Evolutionary conservation across 129 eudicot genomes (phyloP).

Genomic region (Rutidosis leptorrhynchoides): DNA sequence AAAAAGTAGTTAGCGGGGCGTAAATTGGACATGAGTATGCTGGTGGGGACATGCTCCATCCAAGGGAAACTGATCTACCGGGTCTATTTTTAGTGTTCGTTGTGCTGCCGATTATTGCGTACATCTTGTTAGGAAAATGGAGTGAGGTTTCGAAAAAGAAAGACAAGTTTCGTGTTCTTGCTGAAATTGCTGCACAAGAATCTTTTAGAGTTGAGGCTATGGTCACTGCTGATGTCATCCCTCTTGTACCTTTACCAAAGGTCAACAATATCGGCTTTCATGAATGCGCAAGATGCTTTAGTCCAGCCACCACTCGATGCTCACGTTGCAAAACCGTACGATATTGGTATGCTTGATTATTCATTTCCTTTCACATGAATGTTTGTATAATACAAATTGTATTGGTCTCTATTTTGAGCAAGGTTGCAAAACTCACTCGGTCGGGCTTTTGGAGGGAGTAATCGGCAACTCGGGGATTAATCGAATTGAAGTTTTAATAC

Average conservation of each 20-base stretch:
- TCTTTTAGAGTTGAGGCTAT: conserved; percentile 46
- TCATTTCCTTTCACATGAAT: conserved; percentile 5
- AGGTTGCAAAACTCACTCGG: too few species aligned
- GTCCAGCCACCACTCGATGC: conserved; percentile 82
- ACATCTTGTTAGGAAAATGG: conserved; percentile 86
- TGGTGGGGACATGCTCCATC: conserved; percentile 83
- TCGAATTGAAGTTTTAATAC: too few species aligned
- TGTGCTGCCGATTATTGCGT: conserved; percentile 77
- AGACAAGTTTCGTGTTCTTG: conserved; percentile 53
- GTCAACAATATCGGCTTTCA: conserved; percentile 31
- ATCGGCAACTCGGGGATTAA: too few species aligned
- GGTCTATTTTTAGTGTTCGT: conserved; percentile 67
- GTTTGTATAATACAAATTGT: too few species aligned
- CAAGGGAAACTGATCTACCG: conserved; percentile 75
- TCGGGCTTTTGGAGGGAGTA: too few species aligned
- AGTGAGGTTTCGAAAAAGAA: conserved; percentile 67
- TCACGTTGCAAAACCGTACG: conserved; percentile 82
- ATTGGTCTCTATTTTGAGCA: background rate
- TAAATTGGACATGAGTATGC: conserved; percentile 81
- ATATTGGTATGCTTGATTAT: conserved; percentile 61
- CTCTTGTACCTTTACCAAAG: conserved; percentile 44
- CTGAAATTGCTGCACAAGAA: conserved; percentile 57
- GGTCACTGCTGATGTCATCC: conserved; percentile 50
- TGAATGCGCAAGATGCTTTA: conserved; percentile 79
- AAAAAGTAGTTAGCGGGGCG: conserved; percentile 25